These are phyloP conservation scores for Candida sp. DNA, from an alignment of 1,139 yeast species.

Conservation along the genomic window DNA sequence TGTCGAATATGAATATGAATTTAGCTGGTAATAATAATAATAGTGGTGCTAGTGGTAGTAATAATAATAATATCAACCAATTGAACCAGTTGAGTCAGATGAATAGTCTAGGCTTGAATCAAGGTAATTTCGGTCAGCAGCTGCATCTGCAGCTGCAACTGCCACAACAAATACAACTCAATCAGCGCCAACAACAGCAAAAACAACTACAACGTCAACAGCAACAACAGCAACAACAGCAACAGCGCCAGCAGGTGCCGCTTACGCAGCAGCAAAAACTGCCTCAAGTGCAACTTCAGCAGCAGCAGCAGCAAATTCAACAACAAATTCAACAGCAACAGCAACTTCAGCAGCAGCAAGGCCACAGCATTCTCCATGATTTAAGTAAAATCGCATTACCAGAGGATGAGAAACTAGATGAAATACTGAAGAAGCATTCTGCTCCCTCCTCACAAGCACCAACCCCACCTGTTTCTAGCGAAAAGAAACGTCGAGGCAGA, in stretches of 20 bases:
- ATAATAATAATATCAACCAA: no score
- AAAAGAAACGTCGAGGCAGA: constrained; percentile 42
- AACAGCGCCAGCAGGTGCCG: constrained; percentile 6
- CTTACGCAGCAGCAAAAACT: constrained; percentile 4
- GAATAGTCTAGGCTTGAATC: constrained; percentile 4
- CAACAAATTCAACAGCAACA: constrained; percentile 5
- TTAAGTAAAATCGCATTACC: neutral
- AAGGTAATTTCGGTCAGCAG: constrained; percentile 6
- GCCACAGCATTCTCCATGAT: constrained; percentile 1
- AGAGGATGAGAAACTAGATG: neutral
- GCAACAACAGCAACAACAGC: constrained; percentile 9
- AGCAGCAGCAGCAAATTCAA: constrained; percentile 5
- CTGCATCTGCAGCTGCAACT: constrained; percentile 9
- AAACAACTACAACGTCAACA: constrained; percentile 3
- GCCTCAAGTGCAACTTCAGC: constrained; percentile 6
- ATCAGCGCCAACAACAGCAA: constrained; percentile 5
- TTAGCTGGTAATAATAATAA: neutral
- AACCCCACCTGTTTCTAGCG: constrained; percentile 4
- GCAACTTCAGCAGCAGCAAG: constrained; percentile 4
- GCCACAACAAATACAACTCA: constrained; percentile 2
- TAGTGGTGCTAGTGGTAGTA: no score
- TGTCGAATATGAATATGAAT: neutral
- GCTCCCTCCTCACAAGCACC: neutral
- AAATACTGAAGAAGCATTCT: neutral
- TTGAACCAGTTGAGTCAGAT: no score